Evolutionary conservation across 768 basidiomycete genomes (phyloP), one percentile per base, ranked within the genome.

Genomic region (Hypholoma sublateritium): DNA sequence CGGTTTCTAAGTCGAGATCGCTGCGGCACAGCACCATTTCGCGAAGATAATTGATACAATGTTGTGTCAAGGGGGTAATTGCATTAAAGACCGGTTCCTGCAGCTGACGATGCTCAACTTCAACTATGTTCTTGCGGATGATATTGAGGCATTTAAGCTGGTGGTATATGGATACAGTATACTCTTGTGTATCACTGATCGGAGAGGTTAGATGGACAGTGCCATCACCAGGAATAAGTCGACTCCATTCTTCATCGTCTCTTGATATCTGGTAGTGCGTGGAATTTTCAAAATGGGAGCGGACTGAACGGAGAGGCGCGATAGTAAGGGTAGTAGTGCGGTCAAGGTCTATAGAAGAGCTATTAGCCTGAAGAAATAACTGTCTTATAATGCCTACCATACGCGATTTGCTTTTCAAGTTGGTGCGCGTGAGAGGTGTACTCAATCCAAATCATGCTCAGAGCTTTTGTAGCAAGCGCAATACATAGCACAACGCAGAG

Each of bases 1-100:
- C 12, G 52, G 64, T 62, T 45, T 69, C 67, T 28, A 64, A 45
- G 36, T 64, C 57, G 21, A 64, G 43, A 47, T 67, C 64, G 12
- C 59, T 64, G 21, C 66, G 62, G 52, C 67, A 69, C 16, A 62
- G 57, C 1, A 69, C 57, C 62, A 65, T 67, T 59, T 69, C 64
- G 13, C 64, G 53, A 25, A 69, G 25, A 48, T 67, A 69, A 42
- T 69, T 64, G 49, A 69, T 53, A 57, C 67, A 69, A 50, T 66
- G 64, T 34, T 50, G 25, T 5, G 39, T 19, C 12, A 5, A 14
- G 13, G 39, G 12, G 4, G 12, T 14, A 19, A 41, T 19, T 41
- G 14, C 39, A 41, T 19, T 14, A 13, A 19, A 41, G 39, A 3
- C 17, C 17, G 39, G 14, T 14, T 41, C 13, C 3, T 41, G 39